Evolutionary conservation across 768 basidiomycete genomes (phyloP), one percentile per base, ranked within the genome.

Genomic region (Russula olivacea): DNA sequence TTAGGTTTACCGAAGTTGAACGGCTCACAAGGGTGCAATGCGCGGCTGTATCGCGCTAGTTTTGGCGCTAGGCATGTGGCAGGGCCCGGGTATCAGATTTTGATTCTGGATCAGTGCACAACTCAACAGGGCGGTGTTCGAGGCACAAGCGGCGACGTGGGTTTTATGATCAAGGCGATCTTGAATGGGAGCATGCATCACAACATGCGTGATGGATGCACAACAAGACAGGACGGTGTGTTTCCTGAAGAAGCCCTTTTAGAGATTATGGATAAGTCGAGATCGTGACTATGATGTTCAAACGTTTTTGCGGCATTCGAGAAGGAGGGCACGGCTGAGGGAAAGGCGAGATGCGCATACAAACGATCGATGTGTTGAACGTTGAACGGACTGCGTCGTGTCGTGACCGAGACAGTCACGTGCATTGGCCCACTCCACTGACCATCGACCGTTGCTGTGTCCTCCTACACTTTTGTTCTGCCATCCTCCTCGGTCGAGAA

Each of bases 1-100:
- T 51, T 64, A 60, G 59, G 63, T 60, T 63, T 64, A 56, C 58
- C 63, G 63, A 64, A 41, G 58, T 36, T 60, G 53, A 64, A 60
- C 32, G 54, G 30, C 53, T 59, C 58, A 59, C 63, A 43, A 45
- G 54, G 30, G 58, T 60, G 34, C 30, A 21, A 49, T 55, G 63
- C 63, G 54, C 63, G 58, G 63, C 63, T 60, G 58, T 40, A 60
- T 54, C 53, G 63, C 58, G 58, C 49, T 40, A 48, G 49, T 60
- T 49, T 55, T 5, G 59, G 63, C 63, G 48, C 63, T 50, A 41
- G 52, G 36, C 62, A 54, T 54, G 52, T 59, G 48, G 54, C 54
- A 60, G 58, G 40, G 2, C 21, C 50, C 19, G 23, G 48, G 38
- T 45, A 15, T 32, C 47, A 43, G 61, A 56, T 32, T 50, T 23